Conservation (phyloP, 2,329 filamentous ascomycete genomes). For the Xylaria sp. region DNA sequence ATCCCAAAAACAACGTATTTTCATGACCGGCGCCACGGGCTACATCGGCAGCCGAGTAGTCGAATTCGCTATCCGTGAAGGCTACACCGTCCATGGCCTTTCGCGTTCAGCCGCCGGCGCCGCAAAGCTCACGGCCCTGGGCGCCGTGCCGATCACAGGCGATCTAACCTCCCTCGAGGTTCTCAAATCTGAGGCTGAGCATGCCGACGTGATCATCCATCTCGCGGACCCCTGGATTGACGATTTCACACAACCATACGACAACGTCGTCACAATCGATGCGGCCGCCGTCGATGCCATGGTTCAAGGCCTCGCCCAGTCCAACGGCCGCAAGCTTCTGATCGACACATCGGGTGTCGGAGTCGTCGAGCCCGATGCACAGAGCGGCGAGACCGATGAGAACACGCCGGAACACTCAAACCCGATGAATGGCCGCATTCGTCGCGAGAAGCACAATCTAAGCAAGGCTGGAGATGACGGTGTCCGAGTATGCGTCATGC, state of each 20-base stretch:
- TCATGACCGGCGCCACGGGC: constrained; percentile 39
- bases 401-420: constrained; percentile 16
- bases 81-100: constrained; percentile 39
- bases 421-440: constrained; percentile 26
- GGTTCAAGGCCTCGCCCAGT: constrained; percentile 26
- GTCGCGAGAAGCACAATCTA: constrained; percentile 32
- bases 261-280: constrained; percentile 30
- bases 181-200: constrained; percentile 34
- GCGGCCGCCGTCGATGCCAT: constrained; percentile 37
- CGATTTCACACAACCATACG: constrained; percentile 27
- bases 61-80: constrained; percentile 33
- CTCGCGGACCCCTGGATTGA: constrained; percentile 34
- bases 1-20: constrained; percentile 26
- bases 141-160: constrained; percentile 38
- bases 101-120: constrained; percentile 36
- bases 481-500: constrained; percentile 34
- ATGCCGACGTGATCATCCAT: constrained; percentile 41
- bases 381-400: constrained; percentile 31
- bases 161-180: constrained; percentile 36
- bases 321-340: constrained; percentile 30
- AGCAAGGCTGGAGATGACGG: constrained; percentile 27
- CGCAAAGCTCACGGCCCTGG: constrained; percentile 34
- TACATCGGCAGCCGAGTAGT: constrained; percentile 37
- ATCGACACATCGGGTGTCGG: constrained; percentile 34
- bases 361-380: constrained; percentile 23